A percentile compares a stretch with the other conserved stretches of the same genome.
Conservation (phyloP, 805 yeast genomes). For the Yarrowia porcina region DNA sequence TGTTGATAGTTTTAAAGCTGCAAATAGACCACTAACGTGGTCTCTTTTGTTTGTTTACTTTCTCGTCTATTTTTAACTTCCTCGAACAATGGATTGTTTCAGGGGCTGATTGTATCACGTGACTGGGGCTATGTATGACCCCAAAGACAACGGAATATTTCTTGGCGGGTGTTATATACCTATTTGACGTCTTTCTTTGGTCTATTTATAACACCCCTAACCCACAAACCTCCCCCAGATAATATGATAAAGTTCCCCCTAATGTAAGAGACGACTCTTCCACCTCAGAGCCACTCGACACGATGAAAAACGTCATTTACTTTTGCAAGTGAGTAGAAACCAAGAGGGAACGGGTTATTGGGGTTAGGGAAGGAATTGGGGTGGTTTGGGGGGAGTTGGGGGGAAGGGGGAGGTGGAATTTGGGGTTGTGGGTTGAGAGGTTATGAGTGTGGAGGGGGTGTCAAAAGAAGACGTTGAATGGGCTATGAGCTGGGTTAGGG, state of each 20-base stretch:
- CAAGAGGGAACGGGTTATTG: background rate
- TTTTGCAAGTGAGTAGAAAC: slow-evolving; percentile 20
- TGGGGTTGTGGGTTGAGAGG: too few relatives aligned
- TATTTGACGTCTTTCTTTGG: background rate
- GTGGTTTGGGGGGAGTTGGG: background rate
- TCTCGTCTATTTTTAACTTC: too few relatives aligned
- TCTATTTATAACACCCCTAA: background rate
- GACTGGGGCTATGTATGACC: background rate
- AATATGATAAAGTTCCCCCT: background rate
- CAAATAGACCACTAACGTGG: too few relatives aligned
- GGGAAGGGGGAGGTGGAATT: too few relatives aligned
- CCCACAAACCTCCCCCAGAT: background rate
- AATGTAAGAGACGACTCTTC: too few relatives aligned
- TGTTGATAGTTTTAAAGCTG: too few relatives aligned
- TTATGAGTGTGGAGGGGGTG: too few relatives aligned
- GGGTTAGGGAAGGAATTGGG: background rate
- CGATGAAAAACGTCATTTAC: slow-evolving; percentile 16
- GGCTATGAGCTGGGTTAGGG: too few relatives aligned
- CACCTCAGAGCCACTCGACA: background rate
- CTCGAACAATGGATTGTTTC: background rate
- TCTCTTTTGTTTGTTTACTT: too few relatives aligned
- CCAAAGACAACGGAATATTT: too few relatives aligned
- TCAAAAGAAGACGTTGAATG: too few relatives aligned
- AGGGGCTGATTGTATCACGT: background rate
- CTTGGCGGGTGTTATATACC: background rate